Base-by-base conservation (phyloP, 306 rosid species). In the Chamaecrista fasciculata region DNA sequence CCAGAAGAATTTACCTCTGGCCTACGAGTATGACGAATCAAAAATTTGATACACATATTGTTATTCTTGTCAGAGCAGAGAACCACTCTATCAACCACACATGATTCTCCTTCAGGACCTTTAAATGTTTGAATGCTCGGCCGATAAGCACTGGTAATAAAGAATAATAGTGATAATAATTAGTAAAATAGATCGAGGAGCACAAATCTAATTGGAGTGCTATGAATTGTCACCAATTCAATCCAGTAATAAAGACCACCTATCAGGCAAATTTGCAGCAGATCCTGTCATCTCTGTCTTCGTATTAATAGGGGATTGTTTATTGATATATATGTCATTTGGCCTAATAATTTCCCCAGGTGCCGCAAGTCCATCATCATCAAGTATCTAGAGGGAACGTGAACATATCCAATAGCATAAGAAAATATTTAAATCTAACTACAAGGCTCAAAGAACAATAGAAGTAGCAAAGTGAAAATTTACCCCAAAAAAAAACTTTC, bases 321-420 rank as follows among this genome's bases (percentile, higher is more conserved):
- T 90, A 66, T 90, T 88, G 70, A 94, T 58, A 64, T 77, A 86
- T 48, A 94, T 77, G 76, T 90, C 96, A 40, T 67, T 71, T 59
- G 86, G 66, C 78, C 80, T 79, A 65, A 94, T 78, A 72, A 82
- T 88, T 86, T 88, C 98, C 29, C 98, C 97, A 29, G 96, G 98
- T 20, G 97, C 84, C 70, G 98, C 97, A 78, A 94, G 69, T 40
- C 98, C 98, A 71, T 94, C 98, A 34, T 90, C 92, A 75, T 94
- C 98, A 72, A 90, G 85, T 69, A 86, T 76, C 96, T 92, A 74
- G 39, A 75, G 59, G 48, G 62, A 69, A 62, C 68, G 62, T 48
- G 50, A 78, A 28, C 66, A 71, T 23, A 72, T 18, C 48, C 25
- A 58, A 39, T 12, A 48, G 28, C 57, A 60, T 24, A 33, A 15